Evolutionary conservation across 805 yeast genomes (phyloP), one percentile per base, ranked within the genome.

Genomic region (Scheffersomyces spartinae): DNA sequence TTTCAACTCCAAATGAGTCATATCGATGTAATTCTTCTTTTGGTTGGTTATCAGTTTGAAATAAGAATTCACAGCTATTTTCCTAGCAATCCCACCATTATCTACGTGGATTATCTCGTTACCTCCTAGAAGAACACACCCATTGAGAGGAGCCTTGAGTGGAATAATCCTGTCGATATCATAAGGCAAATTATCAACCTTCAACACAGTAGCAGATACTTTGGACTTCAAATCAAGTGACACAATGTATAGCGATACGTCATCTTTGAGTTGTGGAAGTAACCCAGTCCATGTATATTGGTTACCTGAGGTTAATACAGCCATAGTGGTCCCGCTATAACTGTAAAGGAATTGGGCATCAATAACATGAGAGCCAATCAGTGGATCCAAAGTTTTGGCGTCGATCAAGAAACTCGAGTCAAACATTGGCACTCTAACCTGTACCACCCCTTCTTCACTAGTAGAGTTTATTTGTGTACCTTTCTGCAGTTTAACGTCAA

Each of bases 291-390:
- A 83, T 0, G 85, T 71, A 11, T 67, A 60, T 10, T 52, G 36
- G 23, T 42, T 55, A 17, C 71, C 70, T 27, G 73, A 67, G 34
- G 56, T 69, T 15, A 84, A 44, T 4, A 84, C 61, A 0, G 79
- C 88, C 12, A 84, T 37, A 0, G 96, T 86, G 0, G 96, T 94
- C 31, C 78, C 91, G 35, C 78, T 57, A 43, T 83, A 88, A 29
- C 76, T 76, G 41, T 73, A 51, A 20, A 88, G 49, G 44, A 81
- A 86, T 25, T 71, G 72, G 37, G 77, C 62, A 42, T 82, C 94
- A 2, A 78, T 57, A 9, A 91, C 69, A 33, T 74, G 71, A 12
- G 60, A 51, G 2, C 61, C 65, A 23, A 85, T 61, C 4, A 68
- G 60, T 0, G 69, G 39, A 35, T 76, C 74, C 19, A 88, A 52